Percentiles rank a stretch among this genome's conserved stretches.
Conservation (phyloP, 257 asterid genomes). For the Solanum megistacrolobum region DNA sequence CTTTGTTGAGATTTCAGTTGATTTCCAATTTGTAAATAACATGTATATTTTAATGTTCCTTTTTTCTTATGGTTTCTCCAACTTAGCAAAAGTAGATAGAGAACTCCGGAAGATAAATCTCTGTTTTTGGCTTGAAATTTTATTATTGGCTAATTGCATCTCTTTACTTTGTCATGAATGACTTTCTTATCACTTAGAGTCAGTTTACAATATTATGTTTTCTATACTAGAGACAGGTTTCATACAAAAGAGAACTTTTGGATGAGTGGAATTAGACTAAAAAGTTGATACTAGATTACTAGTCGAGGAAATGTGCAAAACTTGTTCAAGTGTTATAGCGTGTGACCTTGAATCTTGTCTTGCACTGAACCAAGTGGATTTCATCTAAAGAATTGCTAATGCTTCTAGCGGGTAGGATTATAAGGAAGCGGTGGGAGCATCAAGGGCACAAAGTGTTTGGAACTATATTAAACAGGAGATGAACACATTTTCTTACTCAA, state of each 20-base stretch:
- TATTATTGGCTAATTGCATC: neutral
- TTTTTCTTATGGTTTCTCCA: too few relatives aligned
- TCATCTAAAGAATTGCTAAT: neutral
- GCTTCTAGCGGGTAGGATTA: neutral
- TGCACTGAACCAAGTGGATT: neutral
- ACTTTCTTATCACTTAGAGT: neutral
- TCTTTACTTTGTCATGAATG: neutral
- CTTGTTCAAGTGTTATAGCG: neutral
- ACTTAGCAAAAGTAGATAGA: too few relatives aligned
- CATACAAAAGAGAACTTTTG: neutral
- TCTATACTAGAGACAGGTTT: neutral
- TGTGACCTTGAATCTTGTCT: neutral
- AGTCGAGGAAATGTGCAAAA: neutral
- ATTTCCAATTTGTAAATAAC: neutral
- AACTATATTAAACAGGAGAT: conserved; percentile 36
- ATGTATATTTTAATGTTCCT: neutral
- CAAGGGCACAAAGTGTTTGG: conserved; percentile 53
- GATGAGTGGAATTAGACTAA: too few relatives aligned
- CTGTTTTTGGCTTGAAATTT: neutral
- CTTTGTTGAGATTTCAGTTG: neutral
- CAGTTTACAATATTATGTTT: neutral
- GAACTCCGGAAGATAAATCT: too few relatives aligned
- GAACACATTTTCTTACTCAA: conserved; percentile 37
- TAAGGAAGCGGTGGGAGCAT: conserved; percentile 45
- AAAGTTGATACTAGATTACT: too few relatives aligned